phyloP scores from a whole-genome alignment of 805 yeast genomes.

The Ogataea angusta region DNA sequence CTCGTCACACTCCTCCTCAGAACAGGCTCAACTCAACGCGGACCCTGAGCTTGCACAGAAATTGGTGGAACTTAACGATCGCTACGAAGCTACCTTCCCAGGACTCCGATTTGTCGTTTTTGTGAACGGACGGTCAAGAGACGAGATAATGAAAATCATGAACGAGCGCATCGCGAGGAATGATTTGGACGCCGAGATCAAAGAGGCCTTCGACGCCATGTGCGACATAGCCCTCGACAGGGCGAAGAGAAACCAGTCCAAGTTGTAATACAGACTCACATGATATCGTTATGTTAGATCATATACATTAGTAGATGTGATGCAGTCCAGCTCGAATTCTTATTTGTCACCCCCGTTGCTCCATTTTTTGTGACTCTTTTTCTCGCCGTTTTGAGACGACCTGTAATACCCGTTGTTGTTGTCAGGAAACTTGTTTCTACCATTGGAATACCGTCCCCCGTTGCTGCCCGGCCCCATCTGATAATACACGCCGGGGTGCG shows the following conservation, averaged over 20 bases:
- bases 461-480: constrained; percentile 3
- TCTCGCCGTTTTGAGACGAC: constrained; percentile 4
- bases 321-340: not conserved
- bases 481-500: constrained; percentile 14
- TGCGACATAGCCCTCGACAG: constrained; percentile 88
- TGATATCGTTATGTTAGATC: constrained; percentile 4
- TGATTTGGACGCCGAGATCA: constrained; percentile 53
- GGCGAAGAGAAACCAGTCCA: constrained; percentile 47
- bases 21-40: constrained; percentile 62
- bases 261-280: constrained; percentile 21
- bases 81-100: constrained; percentile 45
- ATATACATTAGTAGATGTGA: constrained; percentile 5
- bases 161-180: constrained; percentile 50
- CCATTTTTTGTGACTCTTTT: constrained; percentile 7
- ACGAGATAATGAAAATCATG: constrained; percentile 64
- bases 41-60: constrained; percentile 48
- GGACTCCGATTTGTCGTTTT: constrained; percentile 84
- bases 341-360: constrained; percentile 2
- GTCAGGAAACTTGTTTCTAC: constrained; percentile 7
- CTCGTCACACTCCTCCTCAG: constrained; percentile 63
- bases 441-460: constrained; percentile 9
- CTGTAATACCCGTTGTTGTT: constrained; percentile 6
- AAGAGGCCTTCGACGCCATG: constrained; percentile 79
- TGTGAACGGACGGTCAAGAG: constrained; percentile 77
- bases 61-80: constrained; percentile 51